A percentile compares a stretch with the other conserved stretches of the same genome.
phyloP scores from a whole-genome alignment of 2,329 filamentous ascomycete species.

The Fusarium metavorans region DNA sequence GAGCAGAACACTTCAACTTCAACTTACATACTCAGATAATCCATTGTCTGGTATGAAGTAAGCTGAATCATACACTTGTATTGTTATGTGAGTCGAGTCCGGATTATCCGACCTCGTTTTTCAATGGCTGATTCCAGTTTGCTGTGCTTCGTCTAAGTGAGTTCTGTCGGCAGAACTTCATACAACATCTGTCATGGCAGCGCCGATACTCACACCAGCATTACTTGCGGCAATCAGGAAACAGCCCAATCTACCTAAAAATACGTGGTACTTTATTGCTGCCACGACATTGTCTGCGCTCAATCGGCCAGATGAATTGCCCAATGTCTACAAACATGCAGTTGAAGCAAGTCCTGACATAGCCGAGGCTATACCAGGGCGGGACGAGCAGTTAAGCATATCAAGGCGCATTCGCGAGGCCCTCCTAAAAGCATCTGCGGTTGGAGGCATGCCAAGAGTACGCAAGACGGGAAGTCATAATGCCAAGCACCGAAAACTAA shows the following conservation, averaged over 20 bases:
- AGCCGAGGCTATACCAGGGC: neutral
- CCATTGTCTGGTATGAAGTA: neutral
- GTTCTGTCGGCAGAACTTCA: neutral
- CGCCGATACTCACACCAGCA: slow-evolving; percentile 39
- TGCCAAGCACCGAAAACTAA: slow-evolving; percentile 6
- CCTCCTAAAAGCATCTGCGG: slow-evolving; percentile 42
- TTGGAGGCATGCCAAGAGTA: slow-evolving; percentile 45
- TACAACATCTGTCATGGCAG: slow-evolving; percentile 16
- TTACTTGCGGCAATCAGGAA: slow-evolving; percentile 36
- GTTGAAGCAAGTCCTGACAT: slow-evolving; percentile 6
- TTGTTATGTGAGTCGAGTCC: neutral
- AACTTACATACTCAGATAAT: neutral
- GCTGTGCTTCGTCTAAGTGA: neutral
- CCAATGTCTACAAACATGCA: slow-evolving; percentile 30
- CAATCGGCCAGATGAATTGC: slow-evolving; percentile 42
- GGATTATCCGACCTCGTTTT: neutral
- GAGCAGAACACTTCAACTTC: neutral
- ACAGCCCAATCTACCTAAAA: slow-evolving; percentile 39
- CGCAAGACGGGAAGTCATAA: neutral
- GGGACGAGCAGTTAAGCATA: slow-evolving; percentile 34
- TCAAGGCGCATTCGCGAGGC: slow-evolving; percentile 41
- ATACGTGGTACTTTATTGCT: slow-evolving; percentile 44
- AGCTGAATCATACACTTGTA: neutral
- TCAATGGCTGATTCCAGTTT: neutral
- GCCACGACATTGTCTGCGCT: slow-evolving; percentile 41